Conservation (phyloP, 225 moss, liverwort and hornwort species). For the Polytrichum commune region DNA sequence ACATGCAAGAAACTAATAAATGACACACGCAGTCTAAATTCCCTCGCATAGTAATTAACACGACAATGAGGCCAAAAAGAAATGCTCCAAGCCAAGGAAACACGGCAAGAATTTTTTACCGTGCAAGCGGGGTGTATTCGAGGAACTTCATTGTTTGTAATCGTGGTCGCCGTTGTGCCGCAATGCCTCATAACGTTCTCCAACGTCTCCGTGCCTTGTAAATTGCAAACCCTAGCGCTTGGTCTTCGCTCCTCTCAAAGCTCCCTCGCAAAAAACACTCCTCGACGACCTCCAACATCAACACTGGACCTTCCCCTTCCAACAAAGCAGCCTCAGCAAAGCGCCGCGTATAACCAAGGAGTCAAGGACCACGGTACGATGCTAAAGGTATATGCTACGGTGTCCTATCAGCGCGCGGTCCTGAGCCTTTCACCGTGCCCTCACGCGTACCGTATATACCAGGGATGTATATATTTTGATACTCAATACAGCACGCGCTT, state of each 20-base stretch:
- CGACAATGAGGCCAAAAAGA: too few relatives aligned
- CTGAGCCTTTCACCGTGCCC: too few relatives aligned
- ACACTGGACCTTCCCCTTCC: neutral
- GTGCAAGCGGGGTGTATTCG: slow-evolving; percentile 95
- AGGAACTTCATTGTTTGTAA: slow-evolving; percentile 79
- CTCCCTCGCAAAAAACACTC: neutral
- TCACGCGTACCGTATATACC: too few relatives aligned
- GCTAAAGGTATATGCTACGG: neutral
- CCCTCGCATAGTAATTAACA: too few relatives aligned
- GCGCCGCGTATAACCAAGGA: neutral
- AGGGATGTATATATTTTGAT: too few relatives aligned
- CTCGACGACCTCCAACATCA: too few relatives aligned
- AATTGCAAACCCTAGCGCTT: too few relatives aligned
- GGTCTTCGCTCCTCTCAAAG: neutral
- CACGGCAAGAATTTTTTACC: slow-evolving; percentile 27
- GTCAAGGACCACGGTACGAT: neutral
- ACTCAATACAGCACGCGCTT: too few relatives aligned
- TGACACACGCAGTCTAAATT: too few relatives aligned
- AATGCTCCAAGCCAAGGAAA: too few relatives aligned
- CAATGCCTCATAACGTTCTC: slow-evolving; percentile 7
- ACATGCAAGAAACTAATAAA: neutral
- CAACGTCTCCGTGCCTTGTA: neutral
- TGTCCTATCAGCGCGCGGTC: too few relatives aligned
- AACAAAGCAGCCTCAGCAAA: neutral
- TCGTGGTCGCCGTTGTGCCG: neutral